phyloP scores from a whole-genome alignment of 495 filamentous ascomycete genomes.

The Penicillium goetzii region DNA sequence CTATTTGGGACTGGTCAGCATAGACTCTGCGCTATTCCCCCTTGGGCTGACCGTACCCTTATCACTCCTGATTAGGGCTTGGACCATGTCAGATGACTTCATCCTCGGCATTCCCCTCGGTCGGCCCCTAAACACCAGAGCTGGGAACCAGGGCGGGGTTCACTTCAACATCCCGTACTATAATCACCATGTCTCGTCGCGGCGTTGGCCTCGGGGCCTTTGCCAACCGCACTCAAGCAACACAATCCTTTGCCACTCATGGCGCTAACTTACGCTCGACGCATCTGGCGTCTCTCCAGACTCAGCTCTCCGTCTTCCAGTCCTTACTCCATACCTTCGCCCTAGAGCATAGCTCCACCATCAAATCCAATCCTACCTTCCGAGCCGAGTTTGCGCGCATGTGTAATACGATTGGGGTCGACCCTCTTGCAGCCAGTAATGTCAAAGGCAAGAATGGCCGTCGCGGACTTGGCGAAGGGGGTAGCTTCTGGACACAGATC shows the following conservation, averaged over 20 bases:
- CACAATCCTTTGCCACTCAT: conserved; percentile 84
- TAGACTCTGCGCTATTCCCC: background rate
- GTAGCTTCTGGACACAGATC: conserved; percentile 90
- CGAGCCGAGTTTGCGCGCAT: conserved; percentile 97
- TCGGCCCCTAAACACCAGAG: conserved; percentile 7
- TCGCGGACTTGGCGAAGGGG: conserved; percentile 47
- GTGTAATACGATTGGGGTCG: conserved; percentile 96
- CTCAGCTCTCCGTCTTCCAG: conserved; percentile 94
- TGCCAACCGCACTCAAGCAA: conserved; percentile 76
- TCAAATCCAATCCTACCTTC: conserved; percentile 91
- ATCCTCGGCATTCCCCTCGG: conserved; percentile 8
- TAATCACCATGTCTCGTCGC: conserved; percentile 53
- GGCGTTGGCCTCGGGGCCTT: conserved; percentile 93
- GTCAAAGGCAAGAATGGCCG: conserved; percentile 55
- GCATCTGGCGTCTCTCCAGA: conserved; percentile 80
- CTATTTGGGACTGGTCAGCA: conserved; percentile 5
- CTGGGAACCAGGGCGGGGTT: background rate
- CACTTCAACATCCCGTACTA: background rate
- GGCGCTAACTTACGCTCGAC: conserved; percentile 79
- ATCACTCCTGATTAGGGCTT: conserved; percentile 34
- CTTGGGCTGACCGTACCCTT: conserved; percentile 26
- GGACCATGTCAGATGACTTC: conserved; percentile 20
- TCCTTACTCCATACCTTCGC: conserved; percentile 91
- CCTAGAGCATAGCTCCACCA: conserved; percentile 90
- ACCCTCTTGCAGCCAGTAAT: conserved; percentile 80